Evolutionary conservation across 257 asterid genomes (phyloP).

Genomic region (Gardenia jasminoides): DNA sequence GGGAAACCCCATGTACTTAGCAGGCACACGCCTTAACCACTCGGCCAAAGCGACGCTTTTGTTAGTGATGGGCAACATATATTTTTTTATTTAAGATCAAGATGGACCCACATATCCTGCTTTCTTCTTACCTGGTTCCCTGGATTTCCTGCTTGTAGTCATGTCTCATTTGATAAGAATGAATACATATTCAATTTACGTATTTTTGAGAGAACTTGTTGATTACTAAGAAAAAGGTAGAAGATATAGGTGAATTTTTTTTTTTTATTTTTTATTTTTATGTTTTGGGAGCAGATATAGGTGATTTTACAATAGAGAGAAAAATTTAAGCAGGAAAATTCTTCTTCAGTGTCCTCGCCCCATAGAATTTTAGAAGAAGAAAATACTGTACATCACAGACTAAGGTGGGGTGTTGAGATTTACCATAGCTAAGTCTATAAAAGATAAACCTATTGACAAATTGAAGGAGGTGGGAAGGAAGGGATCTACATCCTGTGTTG

Average conservation of each 20-base stretch:
- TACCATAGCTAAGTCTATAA: not conserved
- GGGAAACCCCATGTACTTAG: conserved; percentile 91
- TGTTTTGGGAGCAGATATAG: not conserved
- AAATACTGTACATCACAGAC: not conserved
- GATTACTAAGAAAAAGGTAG: not conserved
- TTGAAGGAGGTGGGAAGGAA: too few relatives aligned
- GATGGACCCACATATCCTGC: too few relatives aligned
- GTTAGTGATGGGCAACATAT: too few relatives aligned
- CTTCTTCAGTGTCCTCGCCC: not conserved
- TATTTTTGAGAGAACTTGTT: not conserved
- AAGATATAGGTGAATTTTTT: not conserved
- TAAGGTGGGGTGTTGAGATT: not conserved
- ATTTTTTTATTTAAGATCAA: too few relatives aligned
- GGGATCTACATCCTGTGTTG: not conserved
- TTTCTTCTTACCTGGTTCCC: too few relatives aligned
- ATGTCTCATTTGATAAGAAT: too few relatives aligned
- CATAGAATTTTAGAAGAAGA: not conserved
- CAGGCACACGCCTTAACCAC: conserved; percentile 50
- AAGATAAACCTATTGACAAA: not conserved
- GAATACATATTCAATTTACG: too few relatives aligned
- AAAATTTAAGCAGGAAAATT: not conserved
- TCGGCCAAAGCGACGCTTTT: conserved; percentile 36
- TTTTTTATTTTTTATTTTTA: too few relatives aligned
- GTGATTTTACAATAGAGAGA: not conserved
- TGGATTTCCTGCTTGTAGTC: too few relatives aligned